A percentile compares a stretch with the other conserved stretches of the same genome.
Evolutionary conservation across 2,329 filamentous ascomycete genomes (phyloP).

Genomic region (Talaromyces islandicus): DNA sequence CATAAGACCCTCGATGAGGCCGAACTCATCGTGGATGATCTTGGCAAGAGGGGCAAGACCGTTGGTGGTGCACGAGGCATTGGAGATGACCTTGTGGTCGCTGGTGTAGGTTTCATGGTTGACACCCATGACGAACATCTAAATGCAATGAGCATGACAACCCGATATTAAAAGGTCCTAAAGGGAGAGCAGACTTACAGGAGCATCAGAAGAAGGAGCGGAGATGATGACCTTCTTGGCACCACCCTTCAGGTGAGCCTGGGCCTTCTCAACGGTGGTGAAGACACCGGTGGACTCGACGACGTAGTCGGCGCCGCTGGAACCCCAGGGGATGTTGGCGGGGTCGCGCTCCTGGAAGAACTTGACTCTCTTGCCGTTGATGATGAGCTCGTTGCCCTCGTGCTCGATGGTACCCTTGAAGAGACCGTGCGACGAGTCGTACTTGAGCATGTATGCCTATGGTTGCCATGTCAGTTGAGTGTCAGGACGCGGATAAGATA

Average conservation of each 20-base stretch:
- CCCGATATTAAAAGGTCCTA: not conserved
- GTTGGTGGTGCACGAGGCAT: conserved; percentile 99
- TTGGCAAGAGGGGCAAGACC: conserved; percentile 98
- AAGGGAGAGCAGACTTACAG: conserved; percentile 34
- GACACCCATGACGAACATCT: conserved; percentile 99
- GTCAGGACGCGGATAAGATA: not conserved
- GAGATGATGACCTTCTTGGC: conserved; percentile 92
- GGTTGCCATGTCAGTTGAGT: conserved; percentile 7
- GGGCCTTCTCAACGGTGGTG: conserved; percentile 96
- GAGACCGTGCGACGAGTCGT: conserved; percentile 91
- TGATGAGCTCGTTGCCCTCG: conserved; percentile 65
- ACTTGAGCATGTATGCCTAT: conserved; percentile 99
- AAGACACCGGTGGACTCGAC: conserved; percentile 98
- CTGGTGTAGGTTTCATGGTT: conserved; percentile 92
- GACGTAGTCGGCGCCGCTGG: conserved; percentile 85
- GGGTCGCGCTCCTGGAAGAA: conserved; percentile 95
- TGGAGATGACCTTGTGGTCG: conserved; percentile 90
- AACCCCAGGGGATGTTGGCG: conserved; percentile 79
- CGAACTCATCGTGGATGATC: conserved; percentile 98
- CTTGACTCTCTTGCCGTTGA: conserved; percentile 92
- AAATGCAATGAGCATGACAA: not conserved
- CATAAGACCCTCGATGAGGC: conserved; percentile 98
- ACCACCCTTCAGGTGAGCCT: conserved; percentile 88
- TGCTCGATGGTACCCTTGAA: conserved; percentile 90
- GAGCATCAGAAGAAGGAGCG: conserved; percentile 64